phyloP scores from a whole-genome alignment of 768 basidiomycete species.

The Lepiota subincarnata region DNA sequence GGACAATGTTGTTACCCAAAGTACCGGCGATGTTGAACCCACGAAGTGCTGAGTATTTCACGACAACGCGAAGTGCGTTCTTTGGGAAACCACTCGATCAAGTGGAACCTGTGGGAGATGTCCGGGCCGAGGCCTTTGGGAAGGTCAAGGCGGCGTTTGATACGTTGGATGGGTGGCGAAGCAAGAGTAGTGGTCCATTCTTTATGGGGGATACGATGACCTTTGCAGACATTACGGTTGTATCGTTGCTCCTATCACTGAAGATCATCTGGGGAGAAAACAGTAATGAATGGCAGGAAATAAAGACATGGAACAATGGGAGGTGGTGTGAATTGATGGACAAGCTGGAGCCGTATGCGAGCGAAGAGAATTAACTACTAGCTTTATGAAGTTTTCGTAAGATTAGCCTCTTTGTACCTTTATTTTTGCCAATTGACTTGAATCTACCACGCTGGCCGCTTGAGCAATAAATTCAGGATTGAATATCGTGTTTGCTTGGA shows the following conservation, averaged over 20 bases:
- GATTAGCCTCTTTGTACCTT: too few relatives aligned
- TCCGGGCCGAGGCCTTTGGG: background rate
- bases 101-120: slow-evolving; percentile 5
- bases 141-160: slow-evolving; percentile 7
- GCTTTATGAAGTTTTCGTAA: too few relatives aligned
- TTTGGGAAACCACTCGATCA: background rate
- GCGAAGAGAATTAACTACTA: background rate
- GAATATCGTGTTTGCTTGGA: too few relatives aligned
- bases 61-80: background rate
- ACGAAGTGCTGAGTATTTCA: slow-evolving; percentile 12
- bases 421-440: too few relatives aligned
- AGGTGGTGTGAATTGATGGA: slow-evolving; percentile 15
- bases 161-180: slow-evolving; percentile 8
- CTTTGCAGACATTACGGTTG: slow-evolving; percentile 14
- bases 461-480: too few relatives aligned
- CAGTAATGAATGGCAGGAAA: slow-evolving; percentile 18
- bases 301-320: slow-evolving; percentile 18
- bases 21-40: slow-evolving; percentile 5
- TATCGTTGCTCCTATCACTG: background rate
- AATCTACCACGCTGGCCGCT: too few relatives aligned
- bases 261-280: slow-evolving; percentile 15
- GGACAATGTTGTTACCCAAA: slow-evolving; percentile 4
- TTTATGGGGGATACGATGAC: slow-evolving; percentile 10
- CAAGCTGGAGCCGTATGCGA: slow-evolving; percentile 9
- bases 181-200: background rate